These are phyloP conservation scores for Potentilla sterilis DNA, from an alignment of 306 rosid species.

Conservation along the genomic window DNA sequence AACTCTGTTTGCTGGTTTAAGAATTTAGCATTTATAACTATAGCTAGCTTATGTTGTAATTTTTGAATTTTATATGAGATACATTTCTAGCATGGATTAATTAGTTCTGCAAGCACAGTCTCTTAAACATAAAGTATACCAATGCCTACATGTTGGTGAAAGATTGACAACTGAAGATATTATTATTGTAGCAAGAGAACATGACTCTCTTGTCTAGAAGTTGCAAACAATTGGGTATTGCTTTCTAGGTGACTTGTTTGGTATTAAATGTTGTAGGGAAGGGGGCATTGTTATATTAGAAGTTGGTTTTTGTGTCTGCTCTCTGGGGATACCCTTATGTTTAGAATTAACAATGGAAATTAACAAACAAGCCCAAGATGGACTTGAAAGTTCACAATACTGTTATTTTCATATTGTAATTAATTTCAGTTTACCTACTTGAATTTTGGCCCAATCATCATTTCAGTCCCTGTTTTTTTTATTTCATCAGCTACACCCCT, in stretches of 20 bases:
- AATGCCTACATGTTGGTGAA: neutral
- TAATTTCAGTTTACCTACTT: no score
- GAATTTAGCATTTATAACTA: neutral
- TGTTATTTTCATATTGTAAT: neutral
- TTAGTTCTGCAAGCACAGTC: neutral
- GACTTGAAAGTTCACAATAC: neutral
- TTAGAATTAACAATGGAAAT: neutral
- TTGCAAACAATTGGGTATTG: neutral
- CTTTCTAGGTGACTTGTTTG: neutral
- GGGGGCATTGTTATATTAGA: neutral
- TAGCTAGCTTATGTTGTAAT: neutral
- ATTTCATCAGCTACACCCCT: no score
- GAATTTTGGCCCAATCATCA: no score
- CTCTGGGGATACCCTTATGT: neutral
- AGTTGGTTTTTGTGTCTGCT: neutral
- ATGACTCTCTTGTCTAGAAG: neutral
- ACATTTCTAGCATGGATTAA: neutral
- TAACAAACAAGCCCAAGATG: neutral
- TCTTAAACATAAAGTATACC: neutral
- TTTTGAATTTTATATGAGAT: no score
- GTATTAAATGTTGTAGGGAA: neutral
- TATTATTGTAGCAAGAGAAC: neutral
- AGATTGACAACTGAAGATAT: neutral
- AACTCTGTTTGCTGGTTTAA: neutral
- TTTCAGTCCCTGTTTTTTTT: no score